phyloP scores from a whole-genome alignment of 108 stramenopile species.

The Cyclotella kingstonii region DNA sequence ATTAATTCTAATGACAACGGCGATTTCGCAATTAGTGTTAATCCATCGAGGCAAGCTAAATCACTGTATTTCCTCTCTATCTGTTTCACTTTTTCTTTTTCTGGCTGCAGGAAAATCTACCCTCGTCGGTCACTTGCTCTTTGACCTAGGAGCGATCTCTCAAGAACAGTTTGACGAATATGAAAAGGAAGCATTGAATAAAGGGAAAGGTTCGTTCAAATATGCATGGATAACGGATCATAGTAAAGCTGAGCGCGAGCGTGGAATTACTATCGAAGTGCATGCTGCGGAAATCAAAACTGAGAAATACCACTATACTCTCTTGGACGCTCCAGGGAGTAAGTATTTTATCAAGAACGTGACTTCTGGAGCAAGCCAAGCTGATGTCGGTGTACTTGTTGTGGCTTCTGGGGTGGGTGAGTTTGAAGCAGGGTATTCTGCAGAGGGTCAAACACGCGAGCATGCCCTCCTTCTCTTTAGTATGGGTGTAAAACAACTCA shows the following conservation, averaged over 20 bases:
- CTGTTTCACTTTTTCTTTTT: not conserved
- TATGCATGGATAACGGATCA: slow-evolving; percentile 96
- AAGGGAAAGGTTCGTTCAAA: slow-evolving; percentile 94
- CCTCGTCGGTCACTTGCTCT: slow-evolving; percentile 93
- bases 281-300: slow-evolving; percentile 93
- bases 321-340: slow-evolving; percentile 96
- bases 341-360: slow-evolving; percentile 91
- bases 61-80: too few relatives aligned
- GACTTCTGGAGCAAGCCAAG: slow-evolving; percentile 96
- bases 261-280: slow-evolving; percentile 94
- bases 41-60: too few relatives aligned
- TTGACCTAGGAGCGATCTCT: slow-evolving; percentile 88
- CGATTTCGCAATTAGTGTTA: not conserved
- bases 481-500: slow-evolving; percentile 96
- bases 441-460: slow-evolving; percentile 92
- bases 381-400: slow-evolving; percentile 89
- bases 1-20: too few relatives aligned
- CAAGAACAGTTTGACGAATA: slow-evolving; percentile 94
- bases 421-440: slow-evolving; percentile 88
- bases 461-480: slow-evolving; percentile 94
- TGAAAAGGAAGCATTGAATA: slow-evolving; percentile 94
- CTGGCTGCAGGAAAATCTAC: slow-evolving; percentile 89
- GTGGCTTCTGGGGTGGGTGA: slow-evolving; percentile 82
- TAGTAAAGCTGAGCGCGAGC: slow-evolving; percentile 94
- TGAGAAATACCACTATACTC: slow-evolving; percentile 83